Percentiles rank a stretch among this genome's conserved stretches.
Conservation (phyloP, 1,139 yeast species). For the Geotrichum candidum region DNA sequence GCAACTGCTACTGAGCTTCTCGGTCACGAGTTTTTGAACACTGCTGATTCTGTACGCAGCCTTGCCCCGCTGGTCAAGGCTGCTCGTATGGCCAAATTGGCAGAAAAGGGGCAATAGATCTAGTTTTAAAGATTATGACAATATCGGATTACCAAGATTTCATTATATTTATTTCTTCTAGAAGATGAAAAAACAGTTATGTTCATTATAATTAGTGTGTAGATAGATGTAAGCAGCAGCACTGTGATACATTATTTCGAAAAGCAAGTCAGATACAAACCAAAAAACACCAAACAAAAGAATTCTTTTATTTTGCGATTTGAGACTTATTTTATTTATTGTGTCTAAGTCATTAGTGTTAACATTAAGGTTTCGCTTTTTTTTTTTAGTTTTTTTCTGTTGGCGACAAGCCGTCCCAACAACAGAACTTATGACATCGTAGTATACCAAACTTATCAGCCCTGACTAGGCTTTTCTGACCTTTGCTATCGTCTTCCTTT, state of each 20-base stretch:
- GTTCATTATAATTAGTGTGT: too few species aligned
- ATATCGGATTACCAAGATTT: background rate
- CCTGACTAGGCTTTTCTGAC: too few species aligned
- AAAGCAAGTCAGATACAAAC: too few species aligned
- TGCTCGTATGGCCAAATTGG: slow-evolving; percentile 68
- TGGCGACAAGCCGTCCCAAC: background rate
- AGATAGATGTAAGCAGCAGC: too few species aligned
- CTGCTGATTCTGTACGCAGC: slow-evolving; percentile 67
- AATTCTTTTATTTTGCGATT: background rate
- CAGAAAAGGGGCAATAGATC: slow-evolving; percentile 19
- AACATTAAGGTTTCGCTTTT: too few species aligned
- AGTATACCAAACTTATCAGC: too few species aligned
- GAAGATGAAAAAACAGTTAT: background rate
- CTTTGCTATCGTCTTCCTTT: too few species aligned
- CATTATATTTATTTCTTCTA: background rate
- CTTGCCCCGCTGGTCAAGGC: slow-evolving; percentile 85
- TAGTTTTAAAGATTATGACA: background rate
- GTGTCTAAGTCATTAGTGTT: too few species aligned
- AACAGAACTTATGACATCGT: background rate
- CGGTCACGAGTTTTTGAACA: slow-evolving; percentile 61
- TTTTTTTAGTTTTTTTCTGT: background rate
- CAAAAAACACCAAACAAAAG: background rate
- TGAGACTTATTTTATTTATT: background rate
- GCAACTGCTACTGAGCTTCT: slow-evolving; percentile 75
- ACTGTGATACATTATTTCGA: too few species aligned